Percentiles rank a stretch among this genome's conserved stretches.
Conservation (phyloP, 2,329 filamentous ascomycete genomes). For the Cordyceps tenuipes region DNA sequence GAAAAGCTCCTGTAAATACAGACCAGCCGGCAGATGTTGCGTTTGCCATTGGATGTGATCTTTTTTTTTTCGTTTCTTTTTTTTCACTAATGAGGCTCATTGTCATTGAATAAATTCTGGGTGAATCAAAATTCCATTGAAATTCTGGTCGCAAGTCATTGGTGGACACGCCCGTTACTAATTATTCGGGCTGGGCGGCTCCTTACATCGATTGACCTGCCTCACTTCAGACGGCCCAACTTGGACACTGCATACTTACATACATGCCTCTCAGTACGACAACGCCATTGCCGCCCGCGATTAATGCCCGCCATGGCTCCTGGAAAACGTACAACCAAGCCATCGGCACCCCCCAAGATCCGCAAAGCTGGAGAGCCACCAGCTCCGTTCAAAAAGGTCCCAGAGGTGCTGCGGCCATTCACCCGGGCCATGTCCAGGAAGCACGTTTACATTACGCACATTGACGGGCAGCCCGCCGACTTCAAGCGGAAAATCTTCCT, state of each 20-base stretch:
- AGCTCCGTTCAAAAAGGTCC: constrained; percentile 59
- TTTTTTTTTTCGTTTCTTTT: not conserved
- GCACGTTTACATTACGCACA: constrained; percentile 76
- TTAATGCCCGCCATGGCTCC: constrained; percentile 17
- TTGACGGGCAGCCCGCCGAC: constrained; percentile 60
- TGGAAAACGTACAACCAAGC: constrained; percentile 26
- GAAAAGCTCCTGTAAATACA: not conserved
- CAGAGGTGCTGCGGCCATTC: constrained; percentile 56
- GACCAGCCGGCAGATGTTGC: not conserved
- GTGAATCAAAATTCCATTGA: not conserved
- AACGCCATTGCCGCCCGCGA: not conserved
- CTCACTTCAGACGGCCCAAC: not conserved
- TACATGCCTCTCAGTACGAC: not conserved
- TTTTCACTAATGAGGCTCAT: not conserved
- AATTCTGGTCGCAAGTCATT: not conserved
- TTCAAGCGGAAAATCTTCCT: constrained; percentile 80
- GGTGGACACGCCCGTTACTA: not conserved
- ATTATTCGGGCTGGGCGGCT: not conserved
- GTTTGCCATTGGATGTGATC: not conserved
- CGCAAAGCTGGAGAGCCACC: constrained; percentile 34
- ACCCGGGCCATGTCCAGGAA: constrained; percentile 55
- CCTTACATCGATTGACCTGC: not conserved
- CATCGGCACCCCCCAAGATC: constrained; percentile 15
- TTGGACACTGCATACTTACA: constrained; percentile 2
- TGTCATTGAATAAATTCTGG: not conserved